Conservation (phyloP, 139 green algal genomes). For the Coelastrella sp. region DNA sequence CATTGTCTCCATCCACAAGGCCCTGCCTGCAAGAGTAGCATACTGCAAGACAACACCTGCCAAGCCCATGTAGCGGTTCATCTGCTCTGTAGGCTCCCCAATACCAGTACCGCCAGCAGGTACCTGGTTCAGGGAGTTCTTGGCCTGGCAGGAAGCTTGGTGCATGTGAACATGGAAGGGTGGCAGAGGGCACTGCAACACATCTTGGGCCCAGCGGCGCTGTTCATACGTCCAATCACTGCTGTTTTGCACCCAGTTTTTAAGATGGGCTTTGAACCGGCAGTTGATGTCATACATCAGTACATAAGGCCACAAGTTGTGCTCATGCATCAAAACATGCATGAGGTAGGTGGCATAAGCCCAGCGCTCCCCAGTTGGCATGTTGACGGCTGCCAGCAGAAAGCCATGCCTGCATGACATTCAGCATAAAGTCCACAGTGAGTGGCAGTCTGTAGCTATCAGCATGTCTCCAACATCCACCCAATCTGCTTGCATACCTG, state of each 20-base stretch:
- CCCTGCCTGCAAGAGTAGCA: neutral
- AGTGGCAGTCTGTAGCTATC: too few species aligned
- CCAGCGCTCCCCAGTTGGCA: slow-evolving; percentile 31
- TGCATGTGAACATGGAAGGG: slow-evolving; percentile 30
- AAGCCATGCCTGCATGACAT: slow-evolving; percentile 20
- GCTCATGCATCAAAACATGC: slow-evolving; percentile 13
- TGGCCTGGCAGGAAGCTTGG: neutral
- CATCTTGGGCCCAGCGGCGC: neutral
- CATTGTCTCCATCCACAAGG: slow-evolving; percentile 11
- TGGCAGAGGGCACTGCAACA: neutral
- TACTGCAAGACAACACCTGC: neutral
- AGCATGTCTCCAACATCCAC: too few species aligned
- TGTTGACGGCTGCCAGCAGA: neutral
- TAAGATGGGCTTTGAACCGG: neutral
- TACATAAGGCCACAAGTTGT: slow-evolving; percentile 1
- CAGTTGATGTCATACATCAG: slow-evolving; percentile 34
- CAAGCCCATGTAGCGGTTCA: slow-evolving; percentile 16
- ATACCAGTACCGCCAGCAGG: neutral
- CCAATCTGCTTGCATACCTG: too few species aligned
- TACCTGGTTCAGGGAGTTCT: neutral
- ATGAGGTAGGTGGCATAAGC: slow-evolving; percentile 9
- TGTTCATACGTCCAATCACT: neutral
- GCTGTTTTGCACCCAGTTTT: neutral
- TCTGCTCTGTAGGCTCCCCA: slow-evolving; percentile 22
- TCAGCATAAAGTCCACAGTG: too few species aligned